Evolutionary conservation across 495 filamentous ascomycete genomes (phyloP).

Genomic region (Penicillium verhagenii): DNA sequence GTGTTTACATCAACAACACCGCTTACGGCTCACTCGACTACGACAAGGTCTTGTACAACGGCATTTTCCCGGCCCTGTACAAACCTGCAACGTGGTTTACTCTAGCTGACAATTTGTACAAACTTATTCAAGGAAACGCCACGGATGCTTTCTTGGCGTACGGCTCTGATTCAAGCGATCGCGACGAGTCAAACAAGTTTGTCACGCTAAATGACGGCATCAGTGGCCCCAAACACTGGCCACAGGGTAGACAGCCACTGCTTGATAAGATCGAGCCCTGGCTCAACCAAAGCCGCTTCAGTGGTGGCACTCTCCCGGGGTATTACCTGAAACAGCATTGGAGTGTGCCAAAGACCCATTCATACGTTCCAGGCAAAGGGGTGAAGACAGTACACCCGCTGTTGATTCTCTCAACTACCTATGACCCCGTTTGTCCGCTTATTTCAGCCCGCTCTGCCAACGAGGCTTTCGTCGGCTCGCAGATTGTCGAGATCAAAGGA

Average conservation of each 20-base stretch:
- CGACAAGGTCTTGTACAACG: constrained; percentile 31
- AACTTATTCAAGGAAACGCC: constrained; percentile 39
- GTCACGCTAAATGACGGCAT: constrained; percentile 10
- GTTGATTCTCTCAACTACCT: constrained; percentile 41
- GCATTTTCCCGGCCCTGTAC: constrained; percentile 37
- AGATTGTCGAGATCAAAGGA: constrained; percentile 40
- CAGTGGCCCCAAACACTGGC: constrained; percentile 9
- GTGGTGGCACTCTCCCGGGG: constrained; percentile 11
- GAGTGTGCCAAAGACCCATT: constrained; percentile 36
- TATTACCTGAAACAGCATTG: constrained; percentile 41
- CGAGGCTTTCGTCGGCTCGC: constrained; percentile 36
- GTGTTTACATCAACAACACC: constrained; percentile 42
- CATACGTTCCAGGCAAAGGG: constrained; percentile 27
- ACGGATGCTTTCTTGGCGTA: constrained; percentile 40
- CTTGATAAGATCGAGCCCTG: constrained; percentile 6
- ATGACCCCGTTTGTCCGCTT: constrained; percentile 45
- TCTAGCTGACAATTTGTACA: constrained; percentile 34
- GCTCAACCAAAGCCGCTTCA: constrained; percentile 12
- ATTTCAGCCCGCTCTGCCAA: constrained; percentile 37
- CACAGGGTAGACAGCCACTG: neutral
- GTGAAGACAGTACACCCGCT: constrained; percentile 40
- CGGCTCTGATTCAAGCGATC: constrained; percentile 13
- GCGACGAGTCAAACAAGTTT: constrained; percentile 3
- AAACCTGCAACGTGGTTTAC: constrained; percentile 32
- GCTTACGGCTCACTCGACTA: constrained; percentile 37